Evolutionary conservation across 2,329 filamentous ascomycete genomes (phyloP), one percentile per base, ranked within the genome.

Genomic region (Botrytis medusae): DNA sequence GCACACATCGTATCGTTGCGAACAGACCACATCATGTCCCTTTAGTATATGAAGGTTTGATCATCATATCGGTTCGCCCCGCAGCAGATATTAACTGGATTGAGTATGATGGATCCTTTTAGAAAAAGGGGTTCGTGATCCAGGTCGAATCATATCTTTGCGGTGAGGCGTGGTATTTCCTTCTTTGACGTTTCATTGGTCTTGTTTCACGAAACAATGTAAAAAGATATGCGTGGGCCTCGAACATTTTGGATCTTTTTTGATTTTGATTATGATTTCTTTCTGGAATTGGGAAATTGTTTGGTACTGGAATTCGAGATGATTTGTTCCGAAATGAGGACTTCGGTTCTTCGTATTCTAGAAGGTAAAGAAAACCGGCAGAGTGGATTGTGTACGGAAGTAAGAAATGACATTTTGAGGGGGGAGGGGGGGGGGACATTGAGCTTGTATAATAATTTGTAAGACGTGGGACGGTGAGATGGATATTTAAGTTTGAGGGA

Each of bases 1-100:
- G 34, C 51, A 57, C n/a, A 29, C 51, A 57, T 57, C 51, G 51
- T 57, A 29, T 54, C 46, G 64, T 68, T 68, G 64, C 64, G 64
- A 68, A 68, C 64, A 57, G 64, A 68, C 64, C 64, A 54, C 61
- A 63, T 63, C 61, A 63, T 63, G 37, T 63, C 61, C n/a, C 61
- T 44, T 63, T 63, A 63, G 61, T 40, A 63, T 22, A 22, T 22
- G 37, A 44, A 64, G 20, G 61, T 64, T 64, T 46, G 61, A 44
- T 64, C 61, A 64, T 64, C 61, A 57, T 68, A 25, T 68, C 64
- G 64, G 64, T 68, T 68, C 64, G 64, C 64, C 64, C 64, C 64
- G 64, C 64, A 40, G 46, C n/a, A 4, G 22, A 68, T 40, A 68
- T 68, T 68, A 68, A 68, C 34, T 68, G 20, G 32, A 67, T 67